phyloP scores from a whole-genome alignment of 2,329 filamentous ascomycete genomes.

The Zarea fungicola region DNA sequence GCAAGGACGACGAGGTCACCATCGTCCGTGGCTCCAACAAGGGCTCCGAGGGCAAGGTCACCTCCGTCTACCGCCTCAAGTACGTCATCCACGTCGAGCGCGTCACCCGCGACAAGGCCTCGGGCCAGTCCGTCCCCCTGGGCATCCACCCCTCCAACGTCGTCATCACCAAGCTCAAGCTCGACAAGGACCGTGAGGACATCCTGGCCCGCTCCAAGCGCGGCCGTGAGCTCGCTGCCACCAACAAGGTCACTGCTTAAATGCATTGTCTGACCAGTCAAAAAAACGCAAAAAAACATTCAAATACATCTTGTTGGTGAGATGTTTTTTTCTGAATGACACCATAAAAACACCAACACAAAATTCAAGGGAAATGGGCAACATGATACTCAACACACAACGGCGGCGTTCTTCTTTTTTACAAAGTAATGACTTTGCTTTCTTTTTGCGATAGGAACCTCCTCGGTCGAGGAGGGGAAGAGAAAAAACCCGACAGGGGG shows the following conservation, averaged over 20 bases:
- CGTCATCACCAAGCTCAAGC: constrained; percentile 97
- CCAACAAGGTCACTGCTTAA: constrained; percentile 62
- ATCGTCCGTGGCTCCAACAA: constrained; percentile 93
- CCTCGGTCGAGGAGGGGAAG: neutral
- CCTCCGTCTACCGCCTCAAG: constrained; percentile 96
- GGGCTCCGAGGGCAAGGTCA: constrained; percentile 97
- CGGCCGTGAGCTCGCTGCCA: constrained; percentile 70
- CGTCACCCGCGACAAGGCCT: constrained; percentile 93
- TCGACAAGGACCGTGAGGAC: constrained; percentile 89
- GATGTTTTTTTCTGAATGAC: constrained; percentile 9
- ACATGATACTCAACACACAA: too few species aligned
- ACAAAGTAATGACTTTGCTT: constrained; percentile 20
- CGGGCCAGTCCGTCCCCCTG: constrained; percentile 91
- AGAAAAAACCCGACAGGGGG: constrained; percentile 23
- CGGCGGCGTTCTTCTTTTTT: constrained; percentile 29
- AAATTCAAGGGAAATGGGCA: constrained; percentile 28
- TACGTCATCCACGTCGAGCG: constrained; percentile 97
- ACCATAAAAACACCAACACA: constrained; percentile 15
- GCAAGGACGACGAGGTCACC: constrained; percentile 94
- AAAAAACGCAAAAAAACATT: constrained; percentile 17
- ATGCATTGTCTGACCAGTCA: constrained; percentile 13
- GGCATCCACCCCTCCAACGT: constrained; percentile 96
- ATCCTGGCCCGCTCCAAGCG: constrained; percentile 81
- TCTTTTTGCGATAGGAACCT: constrained; percentile 13
- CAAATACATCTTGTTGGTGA: constrained; percentile 20